Evolutionary conservation across 768 basidiomycete genomes (phyloP).

Genomic region (Collybiopsis confluens): DNA sequence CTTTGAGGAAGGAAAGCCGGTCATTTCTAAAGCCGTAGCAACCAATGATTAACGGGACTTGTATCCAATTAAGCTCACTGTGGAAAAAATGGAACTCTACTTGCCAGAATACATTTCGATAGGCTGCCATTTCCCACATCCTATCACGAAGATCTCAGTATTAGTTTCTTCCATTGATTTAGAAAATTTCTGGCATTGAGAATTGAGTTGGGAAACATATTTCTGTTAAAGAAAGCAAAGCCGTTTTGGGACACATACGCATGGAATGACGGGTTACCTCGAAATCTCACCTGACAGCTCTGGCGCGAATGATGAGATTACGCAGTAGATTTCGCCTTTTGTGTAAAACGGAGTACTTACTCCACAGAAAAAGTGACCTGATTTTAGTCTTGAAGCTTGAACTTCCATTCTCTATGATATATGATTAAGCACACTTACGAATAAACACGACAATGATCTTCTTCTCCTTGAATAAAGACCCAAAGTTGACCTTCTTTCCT

Average conservation of each 20-base stretch:
- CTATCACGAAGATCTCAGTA: constrained; percentile 45
- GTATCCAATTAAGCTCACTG: not conserved
- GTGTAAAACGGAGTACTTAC: too few species aligned
- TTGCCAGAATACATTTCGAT: constrained; percentile 48
- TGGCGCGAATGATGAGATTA: too few species aligned
- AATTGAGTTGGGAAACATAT: constrained; percentile 32
- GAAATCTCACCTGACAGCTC: constrained; percentile 13
- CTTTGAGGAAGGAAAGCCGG: constrained; percentile 34
- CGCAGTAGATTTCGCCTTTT: too few species aligned
- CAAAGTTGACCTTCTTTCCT: constrained; percentile 48
- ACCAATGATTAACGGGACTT: too few species aligned
- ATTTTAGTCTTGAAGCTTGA: not conserved
- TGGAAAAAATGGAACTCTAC: constrained; percentile 5
- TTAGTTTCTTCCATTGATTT: constrained; percentile 36
- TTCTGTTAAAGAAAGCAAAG: constrained; percentile 39
- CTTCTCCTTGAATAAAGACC: constrained; percentile 42
- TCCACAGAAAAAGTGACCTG: constrained; percentile 67
- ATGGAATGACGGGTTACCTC: too few species aligned
- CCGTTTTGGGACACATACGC: too few species aligned
- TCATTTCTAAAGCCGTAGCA: constrained; percentile 25
- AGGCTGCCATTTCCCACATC: constrained; percentile 54
- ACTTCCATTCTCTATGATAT: not conserved
- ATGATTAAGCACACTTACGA: constrained; percentile 28
- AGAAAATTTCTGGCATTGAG: constrained; percentile 13
- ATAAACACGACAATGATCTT: constrained; percentile 63